Evolutionary conservation across 805 yeast genomes (phyloP).

Genomic region (Alloascoidea hylecoeti): DNA sequence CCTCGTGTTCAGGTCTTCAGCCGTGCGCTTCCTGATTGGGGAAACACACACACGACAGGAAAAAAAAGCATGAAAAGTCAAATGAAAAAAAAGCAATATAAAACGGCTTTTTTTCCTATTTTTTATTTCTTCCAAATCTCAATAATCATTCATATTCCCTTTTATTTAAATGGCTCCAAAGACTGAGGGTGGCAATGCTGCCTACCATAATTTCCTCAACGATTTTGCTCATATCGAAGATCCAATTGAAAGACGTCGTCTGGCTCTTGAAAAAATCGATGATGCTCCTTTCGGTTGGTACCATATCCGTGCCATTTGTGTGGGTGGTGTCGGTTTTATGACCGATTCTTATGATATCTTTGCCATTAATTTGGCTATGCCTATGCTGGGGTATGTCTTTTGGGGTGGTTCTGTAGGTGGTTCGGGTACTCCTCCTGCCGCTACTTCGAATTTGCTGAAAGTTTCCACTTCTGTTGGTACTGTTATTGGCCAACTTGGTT

Average conservation of each 20-base stretch:
- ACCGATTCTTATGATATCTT: constrained; percentile 90
- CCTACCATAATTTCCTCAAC: constrained; percentile 70
- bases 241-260: constrained; percentile 77
- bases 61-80: no score
- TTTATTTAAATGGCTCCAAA: constrained; percentile 7
- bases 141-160: no score
- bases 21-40: no score
- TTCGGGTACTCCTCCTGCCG: constrained; percentile 38
- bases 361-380: constrained; percentile 70
- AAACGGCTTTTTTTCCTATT: no score
- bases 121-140: no score
- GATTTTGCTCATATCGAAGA: constrained; percentile 75
- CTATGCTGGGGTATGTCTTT: constrained; percentile 68
- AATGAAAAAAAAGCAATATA: no score
- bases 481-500: constrained; percentile 78
- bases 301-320: constrained; percentile 61
- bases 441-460: constrained; percentile 66
- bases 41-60: no score
- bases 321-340: constrained; percentile 89
- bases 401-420: constrained; percentile 35
- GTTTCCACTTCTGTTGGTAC: constrained; percentile 92
- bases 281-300: constrained; percentile 72
- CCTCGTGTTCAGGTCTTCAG: no score
- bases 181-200: constrained; percentile 69
- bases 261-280: constrained; percentile 75